phyloP scores from a whole-genome alignment of 176 grass and related monocot genomes.

The Carex littledalei region DNA sequence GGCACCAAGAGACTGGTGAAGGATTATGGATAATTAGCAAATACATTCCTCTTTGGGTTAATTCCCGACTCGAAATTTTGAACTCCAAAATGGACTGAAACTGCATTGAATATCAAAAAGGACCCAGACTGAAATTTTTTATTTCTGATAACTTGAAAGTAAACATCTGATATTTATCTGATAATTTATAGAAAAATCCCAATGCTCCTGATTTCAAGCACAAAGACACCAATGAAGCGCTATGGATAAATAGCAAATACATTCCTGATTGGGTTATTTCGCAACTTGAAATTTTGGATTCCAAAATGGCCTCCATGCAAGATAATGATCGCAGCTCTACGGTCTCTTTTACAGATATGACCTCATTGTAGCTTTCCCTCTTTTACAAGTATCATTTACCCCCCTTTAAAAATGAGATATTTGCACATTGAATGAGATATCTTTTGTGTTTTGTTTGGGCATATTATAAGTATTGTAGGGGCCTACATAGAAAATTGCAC shows the following conservation, averaged over 20 bases:
- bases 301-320: conserved; percentile 18
- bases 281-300: conserved; percentile 14
- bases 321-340: conserved; percentile 1
- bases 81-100: conserved; percentile 4
- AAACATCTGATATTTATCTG: neutral
- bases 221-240: conserved; percentile 14
- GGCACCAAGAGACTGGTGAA: conserved; percentile 2
- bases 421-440: neutral
- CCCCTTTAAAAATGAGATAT: neutral
- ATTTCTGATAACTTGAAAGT: neutral
- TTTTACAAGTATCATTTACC: neutral
- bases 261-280: conserved; percentile 19
- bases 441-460: neutral
- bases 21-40: neutral
- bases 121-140: neutral
- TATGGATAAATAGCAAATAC: conserved; percentile 25
- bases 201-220: conserved; percentile 30
- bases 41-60: conserved; percentile 3
- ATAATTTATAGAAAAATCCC: conserved; percentile 12
- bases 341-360: conserved; percentile 19
- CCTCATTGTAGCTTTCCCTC: neutral
- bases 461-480: neutral
- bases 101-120: neutral
- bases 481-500: neutral
- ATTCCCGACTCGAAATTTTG: neutral